phyloP scores from a whole-genome alignment of 2,329 filamentous ascomycete genomes.

The Colletotrichum magnum region DNA sequence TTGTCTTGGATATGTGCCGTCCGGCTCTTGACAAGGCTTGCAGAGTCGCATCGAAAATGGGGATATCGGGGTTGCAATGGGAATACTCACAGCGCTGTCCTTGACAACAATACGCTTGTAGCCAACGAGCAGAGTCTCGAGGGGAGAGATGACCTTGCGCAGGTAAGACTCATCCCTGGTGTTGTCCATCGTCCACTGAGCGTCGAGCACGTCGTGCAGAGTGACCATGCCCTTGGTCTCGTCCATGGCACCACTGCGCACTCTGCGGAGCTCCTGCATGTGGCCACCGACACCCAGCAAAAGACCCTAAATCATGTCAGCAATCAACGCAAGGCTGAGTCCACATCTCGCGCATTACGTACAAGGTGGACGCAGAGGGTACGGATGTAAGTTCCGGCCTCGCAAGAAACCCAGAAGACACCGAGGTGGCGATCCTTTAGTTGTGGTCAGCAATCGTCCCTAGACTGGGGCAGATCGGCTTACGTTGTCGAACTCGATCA shows the following conservation, averaged over 20 bases:
- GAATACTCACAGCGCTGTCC: slow-evolving; percentile 75
- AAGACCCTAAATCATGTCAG: slow-evolving; percentile 62
- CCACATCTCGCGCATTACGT: slow-evolving; percentile 49
- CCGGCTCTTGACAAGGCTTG: slow-evolving; percentile 19
- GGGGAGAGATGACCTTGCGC: slow-evolving; percentile 89
- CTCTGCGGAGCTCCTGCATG: slow-evolving; percentile 98
- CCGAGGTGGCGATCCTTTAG: slow-evolving; percentile 85
- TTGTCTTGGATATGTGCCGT: slow-evolving; percentile 1
- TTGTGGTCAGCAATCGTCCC: slow-evolving; percentile 27
- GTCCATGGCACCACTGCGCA: slow-evolving; percentile 94
- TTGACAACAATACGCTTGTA: slow-evolving; percentile 99
- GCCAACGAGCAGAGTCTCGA: slow-evolving; percentile 90
- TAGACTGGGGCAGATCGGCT: slow-evolving; percentile 13
- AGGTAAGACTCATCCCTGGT: slow-evolving; percentile 91
- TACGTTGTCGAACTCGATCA: slow-evolving; percentile 94
- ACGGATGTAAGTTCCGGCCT: slow-evolving; percentile 98
- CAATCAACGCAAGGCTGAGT: slow-evolving; percentile 27
- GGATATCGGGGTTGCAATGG: slow-evolving; percentile 26
- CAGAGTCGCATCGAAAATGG: slow-evolving; percentile 26
- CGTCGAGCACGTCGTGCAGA: slow-evolving; percentile 94
- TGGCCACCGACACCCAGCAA: slow-evolving; percentile 88
- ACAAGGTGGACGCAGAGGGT: slow-evolving; percentile 93
- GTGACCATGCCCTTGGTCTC: slow-evolving; percentile 92
- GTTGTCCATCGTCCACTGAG: slow-evolving; percentile 97
- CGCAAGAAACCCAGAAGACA: slow-evolving; percentile 99